Evolutionary conservation across 805 yeast species (phyloP), one percentile per base, ranked within the genome.

Genomic region (Ascoidea rubescens): DNA sequence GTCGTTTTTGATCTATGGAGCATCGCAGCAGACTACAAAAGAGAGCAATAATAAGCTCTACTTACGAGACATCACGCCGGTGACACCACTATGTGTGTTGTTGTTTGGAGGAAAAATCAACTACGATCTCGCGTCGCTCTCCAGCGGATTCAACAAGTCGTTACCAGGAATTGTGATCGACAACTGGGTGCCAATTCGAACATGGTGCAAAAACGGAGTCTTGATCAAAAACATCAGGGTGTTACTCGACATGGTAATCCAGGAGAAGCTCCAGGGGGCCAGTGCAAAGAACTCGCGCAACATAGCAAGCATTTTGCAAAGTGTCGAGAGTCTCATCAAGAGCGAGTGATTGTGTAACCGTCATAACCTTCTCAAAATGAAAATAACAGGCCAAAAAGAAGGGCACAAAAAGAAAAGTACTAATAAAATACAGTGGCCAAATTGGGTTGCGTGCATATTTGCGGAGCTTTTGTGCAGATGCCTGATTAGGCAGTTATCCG

Each of bases 161-260:
- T 77, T 89, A 0, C 95, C 96, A 0, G 97, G 97, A 28, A 77
- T 93, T 43, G 80, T 88, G 6, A 68, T 91, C 52, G 96, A 87
- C 58, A 74, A 75, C n/a, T 90, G 98, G 97, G 67, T 87, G 42
- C 95, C 96, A 0, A 74, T 91, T 10, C 73, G 87, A 55, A 87
- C 96, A 0, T 91, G 97, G 97, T 84, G 96, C 57, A 86, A 93
- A 57, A 87, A 90, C 60, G 98, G 90, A 1, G 96, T 91, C 1
- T 68, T 91, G 48, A 74, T 90, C 33, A 84, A 86, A 53, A 79
- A 83, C 54, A 67, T 91, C 52, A 70, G 95, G 59, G 61, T 67
- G 8, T 63, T 87, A 48, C 65, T 91, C 37, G 96, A 89, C 61
- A 69, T 72, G 17, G 78, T 85, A 0, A 76, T 91, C 52, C 83